A percentile compares a stretch with the other conserved stretches of the same genome.
Evolutionary conservation across 2,329 filamentous ascomycete species (phyloP).

Genomic region (Ophiostoma piceae): DNA sequence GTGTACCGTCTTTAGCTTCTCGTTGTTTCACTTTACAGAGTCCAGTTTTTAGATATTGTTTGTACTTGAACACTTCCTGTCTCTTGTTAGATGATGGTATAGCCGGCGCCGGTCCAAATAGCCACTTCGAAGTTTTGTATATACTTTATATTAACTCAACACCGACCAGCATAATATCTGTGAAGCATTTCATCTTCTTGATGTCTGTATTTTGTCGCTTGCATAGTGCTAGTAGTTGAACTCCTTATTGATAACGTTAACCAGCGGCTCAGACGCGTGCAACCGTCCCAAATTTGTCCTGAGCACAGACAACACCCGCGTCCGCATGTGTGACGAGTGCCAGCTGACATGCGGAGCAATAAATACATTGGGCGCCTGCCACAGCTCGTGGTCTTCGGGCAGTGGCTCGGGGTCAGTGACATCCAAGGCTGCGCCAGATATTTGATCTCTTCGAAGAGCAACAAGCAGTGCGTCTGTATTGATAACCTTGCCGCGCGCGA

Average conservation of each 20-base stretch:
- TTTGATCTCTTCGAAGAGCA: slow-evolving; percentile 46
- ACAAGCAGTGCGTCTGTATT: slow-evolving; percentile 54
- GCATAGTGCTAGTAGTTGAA: slow-evolving; percentile 25
- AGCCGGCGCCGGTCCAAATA: too few species aligned
- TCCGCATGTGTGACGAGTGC: slow-evolving; percentile 37
- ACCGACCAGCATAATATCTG: too few species aligned
- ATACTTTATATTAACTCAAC: too few species aligned
- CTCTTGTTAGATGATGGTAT: too few species aligned
- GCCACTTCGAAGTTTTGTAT: too few species aligned
- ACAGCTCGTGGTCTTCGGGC: slow-evolving; percentile 61
- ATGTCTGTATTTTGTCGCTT: background rate
- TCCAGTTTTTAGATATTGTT: too few species aligned
- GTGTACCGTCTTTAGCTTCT: too few species aligned
- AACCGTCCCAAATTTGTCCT: slow-evolving; percentile 37
- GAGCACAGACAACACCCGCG: slow-evolving; percentile 41
- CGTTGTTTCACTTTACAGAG: too few species aligned
- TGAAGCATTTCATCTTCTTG: too few species aligned
- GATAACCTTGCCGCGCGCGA: slow-evolving; percentile 55
- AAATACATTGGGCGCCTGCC: slow-evolving; percentile 63
- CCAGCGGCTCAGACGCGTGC: slow-evolving; percentile 23
- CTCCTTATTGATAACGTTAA: slow-evolving; percentile 26
- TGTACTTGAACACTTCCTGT: too few species aligned
- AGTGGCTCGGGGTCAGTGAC: slow-evolving; percentile 77
- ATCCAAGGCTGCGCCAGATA: slow-evolving; percentile 65
- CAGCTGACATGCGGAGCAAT: slow-evolving; percentile 53